Base-by-base conservation (phyloP, 192 early-diverging fungal genomes). In the Mortierella hygrophila region DNA sequence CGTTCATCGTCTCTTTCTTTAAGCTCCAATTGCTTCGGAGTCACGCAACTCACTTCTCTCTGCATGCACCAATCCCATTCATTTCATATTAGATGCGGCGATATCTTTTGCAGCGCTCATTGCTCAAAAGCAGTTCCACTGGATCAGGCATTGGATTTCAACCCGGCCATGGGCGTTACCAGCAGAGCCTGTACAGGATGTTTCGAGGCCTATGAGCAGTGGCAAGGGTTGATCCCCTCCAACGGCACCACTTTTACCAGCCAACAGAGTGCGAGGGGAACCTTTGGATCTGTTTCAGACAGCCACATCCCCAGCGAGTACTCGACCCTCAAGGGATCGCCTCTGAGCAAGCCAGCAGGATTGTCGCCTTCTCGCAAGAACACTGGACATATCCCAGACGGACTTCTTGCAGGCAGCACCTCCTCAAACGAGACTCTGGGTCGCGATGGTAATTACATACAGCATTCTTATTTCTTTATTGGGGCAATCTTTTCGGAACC, bases 31-130 rank as follows among this genome's bases (percentile, higher is more conserved):
- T 78, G n/a, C n/a, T 29, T 37, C 47, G 35, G 29, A 15, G 35
- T 13, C 20, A 70, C 5, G 46, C 29, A 72, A 32, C 49, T 54
- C 16, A 35, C n/a, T 52, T 15, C n/a, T 26, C 52, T 23, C 68
- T 20, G 29, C 68, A 37, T 52, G 35, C 21, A 74, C 40, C 32
- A 49, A 47, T 21, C 42, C 23, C 35, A 41, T 10, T 49, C 52
- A 35, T 69, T 38, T 70, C 32, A 37, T 40, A 46, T 18, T 72
- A 85, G 82, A 76, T 85, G 82, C 46, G 82, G 82, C 38, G 82
- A 85, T 57, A 85, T 85, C 77, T 86, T 86, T 77, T 86, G 84
- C 79, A 81, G 84, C 57, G 76, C 84, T 37, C 84, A 86, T 76
- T 80, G 84, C 65, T 86, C 84, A 76, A 86, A 86, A 68, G 68